Evolutionary conservation across 192 early-diverging fungal genomes (phyloP), one percentile per base, ranked within the genome.

Genomic region (Glomus cerebriforme): DNA sequence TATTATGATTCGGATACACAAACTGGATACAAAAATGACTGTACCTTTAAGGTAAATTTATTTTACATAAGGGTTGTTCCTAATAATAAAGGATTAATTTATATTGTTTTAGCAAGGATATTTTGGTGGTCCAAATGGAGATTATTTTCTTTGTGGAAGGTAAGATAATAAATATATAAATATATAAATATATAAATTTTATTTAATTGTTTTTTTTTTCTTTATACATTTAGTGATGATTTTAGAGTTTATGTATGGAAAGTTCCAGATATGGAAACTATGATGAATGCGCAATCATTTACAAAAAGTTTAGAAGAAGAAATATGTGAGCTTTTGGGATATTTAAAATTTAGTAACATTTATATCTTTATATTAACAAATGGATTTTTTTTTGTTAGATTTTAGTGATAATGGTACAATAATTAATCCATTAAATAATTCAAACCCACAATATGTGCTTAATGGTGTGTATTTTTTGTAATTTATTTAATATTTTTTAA

Each of bases 81-180:
- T 4, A 4, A 19, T 22, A 54, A 1, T 54, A 0, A 54, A 15
- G 6, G 1, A 22, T 54, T 19, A 54, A 54, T 17, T 54, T 22
- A 54, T 54, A 19, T 22, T 54, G 1, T 22, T 54, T 22, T 63
- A 63, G 62, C 62, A 63, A 63, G 62, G 24, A 27, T 19, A 63
- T 63, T 63, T 63, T 63, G 62, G 62, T 63, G 62, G 62, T 27
- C 62, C 62, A n/a, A 26, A 63, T 63, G 62, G 62, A 24, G 62
- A 63, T 27, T 63, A 63, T 63, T 27, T 63, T 8, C 27, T 63
- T 15, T 27, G 24, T 63, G 62, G 62, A 29, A 63, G 62, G 62
- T 63, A 63, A 63, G 49, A 3, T 17, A 17, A 49, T 49, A 1
- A 49, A 49, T 49, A 17, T 13, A 49, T 3, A 15, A 17, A 54